Evolutionary conservation across 2,329 filamentous ascomycete species (phyloP), one percentile per base, ranked within the genome.

Genomic region (Knufia fluminis): DNA sequence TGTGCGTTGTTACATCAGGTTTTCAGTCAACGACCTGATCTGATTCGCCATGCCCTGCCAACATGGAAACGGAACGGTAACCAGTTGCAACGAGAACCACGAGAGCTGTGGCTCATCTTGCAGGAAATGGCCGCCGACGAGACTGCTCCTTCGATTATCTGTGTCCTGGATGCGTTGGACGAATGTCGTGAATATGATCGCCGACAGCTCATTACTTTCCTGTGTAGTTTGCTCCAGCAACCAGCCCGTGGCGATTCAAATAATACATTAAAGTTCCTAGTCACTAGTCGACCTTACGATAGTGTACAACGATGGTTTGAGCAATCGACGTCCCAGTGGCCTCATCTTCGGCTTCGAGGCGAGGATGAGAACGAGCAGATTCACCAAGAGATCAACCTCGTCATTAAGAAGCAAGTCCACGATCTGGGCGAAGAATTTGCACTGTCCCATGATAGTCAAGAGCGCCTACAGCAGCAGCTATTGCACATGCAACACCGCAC

Each of bases 1-100:
- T 67, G 60, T 35, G 61, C 64, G 8, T 19, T 68, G n/a, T 56
- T 70, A 0, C 64, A 69, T 53, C 64, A 69, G 44, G 56, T 69
- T 1, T 66, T 68, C 38, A 42, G 20, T 14, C 22, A 56, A 10
- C 49, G 52, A n/a, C 55, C 58, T 14, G 4, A 54, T 9, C 57
- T 67, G 1, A 32, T 67, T 6, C 31, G 24, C 2, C 51, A 62
- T 46, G 51, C 48, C 22, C 58, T 45, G 22, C 43, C 48, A 14
- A 8, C 19, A 40, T 50, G 48, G 48, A 42, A 40, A 17, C 56
- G 47, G 19, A 56, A 56, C 28, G 57, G 54, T 20, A 14, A 51
- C 0, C 52, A 49, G 20, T 24, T 60, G 26, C 26, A 36, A 22
- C 39, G 50, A 9, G 55, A 60, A 19, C 41, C 41, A 7, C 23